These are phyloP conservation scores for Phialophora chinensis DNA, from an alignment of 2,329 filamentous ascomycete species.

Conservation along the genomic window DNA sequence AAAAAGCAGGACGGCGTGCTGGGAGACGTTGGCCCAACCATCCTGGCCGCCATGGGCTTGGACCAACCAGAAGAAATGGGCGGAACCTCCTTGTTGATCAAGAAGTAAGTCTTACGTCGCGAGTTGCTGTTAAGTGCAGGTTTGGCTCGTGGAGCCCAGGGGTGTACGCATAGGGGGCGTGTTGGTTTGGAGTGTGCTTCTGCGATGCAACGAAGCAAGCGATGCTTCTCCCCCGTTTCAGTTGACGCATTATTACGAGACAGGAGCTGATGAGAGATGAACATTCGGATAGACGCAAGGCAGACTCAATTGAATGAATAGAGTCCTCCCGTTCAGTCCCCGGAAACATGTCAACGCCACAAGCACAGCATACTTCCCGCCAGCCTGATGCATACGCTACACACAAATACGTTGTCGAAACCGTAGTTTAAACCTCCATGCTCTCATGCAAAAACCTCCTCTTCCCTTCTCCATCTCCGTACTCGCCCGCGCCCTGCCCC, in stretches of 20 bases:
- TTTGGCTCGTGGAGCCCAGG: not conserved
- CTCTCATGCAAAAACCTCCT: conserved; percentile 63
- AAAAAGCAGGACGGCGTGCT: conserved; percentile 87
- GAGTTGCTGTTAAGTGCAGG: conserved; percentile 2
- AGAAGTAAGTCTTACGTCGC: conserved; percentile 52
- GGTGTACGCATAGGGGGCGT: not conserved
- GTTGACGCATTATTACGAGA: conserved; percentile 27
- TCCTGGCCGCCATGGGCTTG: conserved; percentile 89
- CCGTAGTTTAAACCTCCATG: conserved; percentile 44
- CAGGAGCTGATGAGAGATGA: conserved; percentile 38
- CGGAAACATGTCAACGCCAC: not conserved
- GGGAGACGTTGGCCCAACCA: conserved; percentile 94
- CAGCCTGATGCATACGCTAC: not conserved
- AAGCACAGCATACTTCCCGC: not conserved
- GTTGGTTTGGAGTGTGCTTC: not conserved
- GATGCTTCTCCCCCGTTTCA: not conserved
- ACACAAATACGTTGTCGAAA: not conserved
- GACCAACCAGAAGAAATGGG: conserved; percentile 92
- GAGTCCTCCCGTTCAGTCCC: conserved; percentile 11
- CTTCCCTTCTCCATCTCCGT: conserved; percentile 61
- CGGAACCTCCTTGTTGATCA: conserved; percentile 80
- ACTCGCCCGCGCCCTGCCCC: conserved; percentile 81
- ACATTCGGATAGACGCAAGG: conserved; percentile 33
- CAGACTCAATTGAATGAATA: conserved; percentile 33
- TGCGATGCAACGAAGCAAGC: not conserved